A percentile compares a stretch with the other conserved stretches of the same genome.
These are phyloP conservation scores for Pichia nakasei DNA, from an alignment of 805 yeast species.

Conservation along the genomic window DNA sequence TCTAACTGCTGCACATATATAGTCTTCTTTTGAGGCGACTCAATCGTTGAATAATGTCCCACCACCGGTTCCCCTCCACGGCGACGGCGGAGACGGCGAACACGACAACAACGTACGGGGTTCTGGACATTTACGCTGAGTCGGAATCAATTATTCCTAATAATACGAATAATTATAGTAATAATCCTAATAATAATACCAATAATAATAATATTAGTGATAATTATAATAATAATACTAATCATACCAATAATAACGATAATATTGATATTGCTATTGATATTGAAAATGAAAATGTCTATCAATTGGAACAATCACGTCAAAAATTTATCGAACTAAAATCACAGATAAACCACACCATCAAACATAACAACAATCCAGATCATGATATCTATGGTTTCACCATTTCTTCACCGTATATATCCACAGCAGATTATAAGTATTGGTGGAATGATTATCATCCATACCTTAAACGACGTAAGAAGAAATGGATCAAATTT, in stretches of 20 bases:
- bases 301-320: too few species aligned
- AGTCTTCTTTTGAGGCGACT: too few species aligned
- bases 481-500: slow-evolving; percentile 66
- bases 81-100: not conserved
- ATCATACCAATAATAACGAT: too few species aligned
- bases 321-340: not conserved
- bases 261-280: too few species aligned
- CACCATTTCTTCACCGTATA: slow-evolving; percentile 50
- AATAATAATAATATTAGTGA: too few species aligned
- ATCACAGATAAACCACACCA: not conserved
- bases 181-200: too few species aligned
- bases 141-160: too few species aligned
- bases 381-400: slow-evolving; percentile 80
- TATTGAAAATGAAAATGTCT: too few species aligned
- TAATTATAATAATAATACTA: too few species aligned
- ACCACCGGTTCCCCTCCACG: not conserved
- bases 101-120: not conserved
- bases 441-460: slow-evolving; percentile 69
- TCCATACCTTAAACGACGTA: slow-evolving; percentile 52
- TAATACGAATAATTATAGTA: too few species aligned
- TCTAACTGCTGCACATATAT: too few species aligned
- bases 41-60: not conserved
- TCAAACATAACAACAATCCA: not conserved
- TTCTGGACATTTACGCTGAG: not conserved
- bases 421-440: slow-evolving; percentile 52